Evolutionary conservation across 805 yeast species (phyloP), one percentile per base, ranked within the genome.

Genomic region (Yamadazyma ubonensis): DNA sequence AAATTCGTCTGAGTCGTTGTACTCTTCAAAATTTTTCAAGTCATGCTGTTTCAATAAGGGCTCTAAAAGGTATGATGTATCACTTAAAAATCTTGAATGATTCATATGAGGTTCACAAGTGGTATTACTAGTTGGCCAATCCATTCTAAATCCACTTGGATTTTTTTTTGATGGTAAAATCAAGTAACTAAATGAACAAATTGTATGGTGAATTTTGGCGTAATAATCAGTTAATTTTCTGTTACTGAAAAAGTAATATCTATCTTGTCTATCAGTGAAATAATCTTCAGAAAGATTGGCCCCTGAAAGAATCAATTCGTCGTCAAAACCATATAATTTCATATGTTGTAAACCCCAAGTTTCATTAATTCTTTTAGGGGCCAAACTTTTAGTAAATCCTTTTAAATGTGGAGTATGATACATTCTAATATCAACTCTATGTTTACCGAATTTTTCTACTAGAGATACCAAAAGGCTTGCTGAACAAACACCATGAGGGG

Each of bases 241-340:
- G 33, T 80, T 76, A 36, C 73, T 73, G 61, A 93, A 85, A 11
- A 83, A 41, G 51, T 89, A 86, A 62, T 93, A 93, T 34, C 99
- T 70, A 61, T 93, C 99, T 59, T 93, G 99, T 48, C 99, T 78
- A 60, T 91, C 83, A 3, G 96, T 86, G 63, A 93, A 93, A 61
- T 93, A 93, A 63, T 93, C 99, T 26, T 76, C 70, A 0, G 96
- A 87, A 34, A 93, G 70, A 55, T 93, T 93, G 2, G 99, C 99
- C 5, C 98, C 99, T 12, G 86, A 77, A 22, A 93, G 70, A 14
- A 93, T 75, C 29, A 93, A 79, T 55, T 90, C 96, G 53, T 88
- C 79, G 59, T 93, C 99, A 53, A 90, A 81, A 1, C 99, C 99
- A 59, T 93, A 93, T 20, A 93, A 74, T 59, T 93, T 93, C 98